Conservation (phyloP, 2,329 filamentous ascomycete species). For the Xenosphaeropsis pyriputrescens region DNA sequence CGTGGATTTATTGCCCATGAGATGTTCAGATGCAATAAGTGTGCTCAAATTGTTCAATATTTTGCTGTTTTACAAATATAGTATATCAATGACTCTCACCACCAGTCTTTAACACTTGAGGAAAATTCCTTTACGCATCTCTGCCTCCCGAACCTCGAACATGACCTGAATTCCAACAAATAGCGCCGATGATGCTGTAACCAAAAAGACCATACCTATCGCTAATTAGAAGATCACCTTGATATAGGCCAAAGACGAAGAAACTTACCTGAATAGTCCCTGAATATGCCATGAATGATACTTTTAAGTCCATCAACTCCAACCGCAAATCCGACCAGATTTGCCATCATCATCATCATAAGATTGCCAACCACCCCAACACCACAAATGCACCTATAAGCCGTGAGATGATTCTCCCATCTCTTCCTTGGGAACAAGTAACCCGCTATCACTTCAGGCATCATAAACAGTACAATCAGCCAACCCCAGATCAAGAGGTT, state of each 20-base stretch:
- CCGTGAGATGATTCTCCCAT: conserved; percentile 54
- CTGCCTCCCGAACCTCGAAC: conserved; percentile 85
- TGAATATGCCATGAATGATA: conserved; percentile 61
- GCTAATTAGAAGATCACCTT: background rate
- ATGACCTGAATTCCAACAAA: conserved; percentile 86
- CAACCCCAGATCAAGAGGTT: conserved; percentile 90
- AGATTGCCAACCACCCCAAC: conserved; percentile 71
- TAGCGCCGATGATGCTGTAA: conserved; percentile 54
- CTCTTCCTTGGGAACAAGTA: conserved; percentile 54
- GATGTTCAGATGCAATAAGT: no score
- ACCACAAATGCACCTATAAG: conserved; percentile 69
- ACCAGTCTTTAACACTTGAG: conserved; percentile 53
- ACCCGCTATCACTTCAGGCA: conserved; percentile 67
- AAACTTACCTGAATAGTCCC: conserved; percentile 50
- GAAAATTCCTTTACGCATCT: conserved; percentile 67
- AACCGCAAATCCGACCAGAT: conserved; percentile 87
- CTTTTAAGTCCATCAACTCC: conserved; percentile 76
- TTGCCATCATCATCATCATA: conserved; percentile 91
- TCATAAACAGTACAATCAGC: conserved; percentile 85
- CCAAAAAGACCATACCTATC: conserved; percentile 56
- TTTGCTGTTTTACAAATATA: no score
- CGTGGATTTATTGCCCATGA: no score
- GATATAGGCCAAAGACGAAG: background rate
- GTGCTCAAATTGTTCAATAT: no score
- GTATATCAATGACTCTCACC: no score